A percentile compares a stretch with the other conserved stretches of the same genome.
These are phyloP conservation scores for Pythium grandisporangium DNA, from an alignment of 352 stramenopile genomes.

Conservation along the genomic window DNA sequence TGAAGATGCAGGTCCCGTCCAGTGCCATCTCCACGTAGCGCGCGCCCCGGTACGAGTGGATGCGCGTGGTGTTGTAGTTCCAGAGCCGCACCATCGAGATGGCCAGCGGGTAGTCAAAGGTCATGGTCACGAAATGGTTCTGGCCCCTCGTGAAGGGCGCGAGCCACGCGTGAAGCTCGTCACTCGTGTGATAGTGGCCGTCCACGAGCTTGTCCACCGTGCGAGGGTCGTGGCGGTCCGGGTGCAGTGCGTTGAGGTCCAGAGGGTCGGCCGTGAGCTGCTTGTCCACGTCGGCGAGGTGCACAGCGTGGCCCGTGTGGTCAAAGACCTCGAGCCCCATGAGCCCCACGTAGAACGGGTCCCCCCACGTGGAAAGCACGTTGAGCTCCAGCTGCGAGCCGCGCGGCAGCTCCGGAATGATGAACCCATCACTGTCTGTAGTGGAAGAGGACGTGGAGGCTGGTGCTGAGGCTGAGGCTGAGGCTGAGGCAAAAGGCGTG, in stretches of 20 bases:
- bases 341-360: constrained; percentile 88
- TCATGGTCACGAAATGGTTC: constrained; percentile 74
- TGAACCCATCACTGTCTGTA: constrained; percentile 28
- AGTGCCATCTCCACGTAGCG: constrained; percentile 57
- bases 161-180: constrained; percentile 87
- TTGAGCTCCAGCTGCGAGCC: constrained; percentile 73
- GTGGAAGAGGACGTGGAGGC: too few relatives aligned
- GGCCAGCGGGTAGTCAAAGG: constrained; percentile 64
- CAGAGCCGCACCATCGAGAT: constrained; percentile 82
- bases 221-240: constrained; percentile 61
- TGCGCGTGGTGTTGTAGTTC: constrained; percentile 85
- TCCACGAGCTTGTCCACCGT: constrained; percentile 88
- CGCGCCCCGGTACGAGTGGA: constrained; percentile 64
- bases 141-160: constrained; percentile 68
- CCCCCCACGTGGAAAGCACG: constrained; percentile 84
- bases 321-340: constrained; percentile 88
- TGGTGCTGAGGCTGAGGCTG: too few relatives aligned
- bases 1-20: constrained; percentile 60
- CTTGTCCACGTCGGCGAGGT: constrained; percentile 48
- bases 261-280: constrained; percentile 70
- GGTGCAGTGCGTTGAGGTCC: constrained; percentile 78
- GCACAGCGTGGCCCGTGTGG: constrained; percentile 52
- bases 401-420: constrained; percentile 62
- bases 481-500: too few relatives aligned
- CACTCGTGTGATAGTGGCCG: constrained; percentile 75